Evolutionary conservation across 1,139 yeast genomes (phyloP).

Genomic region (Taiozyma sp.): DNA sequence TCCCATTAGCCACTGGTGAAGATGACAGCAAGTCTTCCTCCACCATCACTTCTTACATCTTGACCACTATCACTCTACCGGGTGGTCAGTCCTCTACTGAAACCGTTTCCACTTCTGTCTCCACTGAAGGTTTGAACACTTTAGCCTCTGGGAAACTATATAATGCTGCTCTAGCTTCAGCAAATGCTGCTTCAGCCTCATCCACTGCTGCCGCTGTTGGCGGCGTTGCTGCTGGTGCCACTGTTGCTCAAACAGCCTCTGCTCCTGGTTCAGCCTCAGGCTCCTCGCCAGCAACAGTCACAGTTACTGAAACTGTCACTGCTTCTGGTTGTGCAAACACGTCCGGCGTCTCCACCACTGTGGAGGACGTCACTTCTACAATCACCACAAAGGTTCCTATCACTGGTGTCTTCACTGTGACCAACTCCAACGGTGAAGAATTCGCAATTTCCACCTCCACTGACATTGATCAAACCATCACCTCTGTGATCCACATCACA

Average conservation of each 20-base stretch:
- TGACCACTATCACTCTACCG: constrained; percentile 12
- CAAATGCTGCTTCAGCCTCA: constrained; percentile 1
- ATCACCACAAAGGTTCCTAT: constrained; percentile 11
- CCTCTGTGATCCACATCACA: constrained; percentile 14
- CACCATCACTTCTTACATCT: constrained; percentile 11
- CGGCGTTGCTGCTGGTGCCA: constrained; percentile 5
- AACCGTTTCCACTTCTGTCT: constrained; percentile 5
- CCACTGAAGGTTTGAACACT: not conserved
- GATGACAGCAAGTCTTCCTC: constrained; percentile 1
- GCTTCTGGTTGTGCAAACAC: constrained; percentile 9
- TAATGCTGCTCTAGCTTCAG: not conserved
- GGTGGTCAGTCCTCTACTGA: constrained; percentile 5
- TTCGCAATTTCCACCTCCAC: constrained; percentile 20
- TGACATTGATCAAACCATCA: constrained; percentile 21
- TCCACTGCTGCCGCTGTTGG: constrained; percentile 2
- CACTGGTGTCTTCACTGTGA: constrained; percentile 19
- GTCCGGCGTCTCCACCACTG: constrained; percentile 6
- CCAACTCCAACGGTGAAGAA: constrained; percentile 18
- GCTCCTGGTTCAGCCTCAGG: constrained; percentile 5
- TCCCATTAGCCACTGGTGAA: constrained; percentile 4
- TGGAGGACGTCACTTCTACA: not conserved
- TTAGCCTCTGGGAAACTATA: not conserved
- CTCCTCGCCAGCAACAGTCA: constrained; percentile 1
- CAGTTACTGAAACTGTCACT: constrained; percentile 14
- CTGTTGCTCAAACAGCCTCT: constrained; percentile 8